These are phyloP conservation scores for Lecanoromycetidae sp. DNA, from an alignment of 2,329 filamentous ascomycete species.

Conservation along the genomic window DNA sequence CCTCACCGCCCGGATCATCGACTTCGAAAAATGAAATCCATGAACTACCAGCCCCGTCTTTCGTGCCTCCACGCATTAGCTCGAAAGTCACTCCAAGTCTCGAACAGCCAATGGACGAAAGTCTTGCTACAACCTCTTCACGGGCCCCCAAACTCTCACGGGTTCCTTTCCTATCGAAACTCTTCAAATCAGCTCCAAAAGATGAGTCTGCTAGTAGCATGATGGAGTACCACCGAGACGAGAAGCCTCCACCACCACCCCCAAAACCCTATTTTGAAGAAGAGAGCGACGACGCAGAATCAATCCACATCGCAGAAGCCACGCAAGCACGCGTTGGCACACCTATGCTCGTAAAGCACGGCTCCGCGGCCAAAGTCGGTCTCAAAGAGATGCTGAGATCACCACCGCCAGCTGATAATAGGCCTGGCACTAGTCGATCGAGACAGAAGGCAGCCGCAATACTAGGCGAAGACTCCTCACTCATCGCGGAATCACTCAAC, in stretches of 20 bases:
- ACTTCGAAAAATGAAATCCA: neutral
- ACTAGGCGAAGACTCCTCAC: neutral
- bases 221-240: no score
- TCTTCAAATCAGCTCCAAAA: no score
- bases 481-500: neutral
- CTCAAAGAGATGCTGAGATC: slow-evolving; percentile 12
- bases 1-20: neutral
- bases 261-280: slow-evolving; percentile 14
- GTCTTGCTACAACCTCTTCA: no score
- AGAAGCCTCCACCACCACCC: neutral
- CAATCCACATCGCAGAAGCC: neutral
- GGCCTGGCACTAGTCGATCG: neutral
- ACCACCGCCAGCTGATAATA: neutral
- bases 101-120: no score
- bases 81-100: neutral
- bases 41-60: neutral
- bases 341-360: slow-evolving; percentile 8
- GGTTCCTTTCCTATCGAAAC: no score
- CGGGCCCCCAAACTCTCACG: no score
- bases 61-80: neutral
- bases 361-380: slow-evolving; percentile 5
- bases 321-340: slow-evolving; percentile 4
- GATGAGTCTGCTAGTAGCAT: no score
- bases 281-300: slow-evolving; percentile 11
- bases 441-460: neutral